Conservation (phyloP, 345 rosid genomes). For the Melaleuca quinquenervia region DNA sequence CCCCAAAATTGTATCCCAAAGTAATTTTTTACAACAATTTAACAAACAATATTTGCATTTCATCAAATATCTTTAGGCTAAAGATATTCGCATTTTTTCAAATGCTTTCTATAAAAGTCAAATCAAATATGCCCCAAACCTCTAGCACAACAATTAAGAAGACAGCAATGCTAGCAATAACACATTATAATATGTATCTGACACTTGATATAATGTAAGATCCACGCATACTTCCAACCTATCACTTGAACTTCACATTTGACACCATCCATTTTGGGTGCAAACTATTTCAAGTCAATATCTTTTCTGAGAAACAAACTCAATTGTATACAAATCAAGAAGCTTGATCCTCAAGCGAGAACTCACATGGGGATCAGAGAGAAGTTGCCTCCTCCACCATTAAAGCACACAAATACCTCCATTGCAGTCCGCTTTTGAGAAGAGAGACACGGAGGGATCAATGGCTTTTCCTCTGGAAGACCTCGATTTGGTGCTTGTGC, state of each 20-base stretch:
- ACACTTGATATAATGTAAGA: not conserved
- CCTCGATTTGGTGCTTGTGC: constrained; percentile 65
- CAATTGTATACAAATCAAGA: not conserved
- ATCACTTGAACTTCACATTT: not conserved
- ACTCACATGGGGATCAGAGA: not conserved
- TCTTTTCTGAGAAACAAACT: not conserved
- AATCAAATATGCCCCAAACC: not conserved
- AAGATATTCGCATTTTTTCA: too few species aligned
- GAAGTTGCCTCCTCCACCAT: not conserved
- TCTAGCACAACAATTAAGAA: not conserved
- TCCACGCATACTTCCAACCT: not conserved
- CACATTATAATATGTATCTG: not conserved
- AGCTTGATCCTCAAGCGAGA: not conserved
- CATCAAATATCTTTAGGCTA: too few species aligned
- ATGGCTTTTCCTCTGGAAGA: constrained; percentile 22
- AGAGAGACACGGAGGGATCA: not conserved
- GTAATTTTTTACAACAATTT: too few species aligned
- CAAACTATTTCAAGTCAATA: not conserved
- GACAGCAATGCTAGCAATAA: not conserved
- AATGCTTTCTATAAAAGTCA: too few species aligned
- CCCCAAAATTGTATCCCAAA: too few species aligned
- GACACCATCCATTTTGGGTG: not conserved
- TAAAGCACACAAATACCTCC: not conserved
- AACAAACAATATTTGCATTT: too few species aligned
- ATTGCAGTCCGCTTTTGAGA: not conserved